These are phyloP conservation scores for Macrophomina phaseolina DNA, from an alignment of 2,329 filamentous ascomycete species.

Conservation along the genomic window DNA sequence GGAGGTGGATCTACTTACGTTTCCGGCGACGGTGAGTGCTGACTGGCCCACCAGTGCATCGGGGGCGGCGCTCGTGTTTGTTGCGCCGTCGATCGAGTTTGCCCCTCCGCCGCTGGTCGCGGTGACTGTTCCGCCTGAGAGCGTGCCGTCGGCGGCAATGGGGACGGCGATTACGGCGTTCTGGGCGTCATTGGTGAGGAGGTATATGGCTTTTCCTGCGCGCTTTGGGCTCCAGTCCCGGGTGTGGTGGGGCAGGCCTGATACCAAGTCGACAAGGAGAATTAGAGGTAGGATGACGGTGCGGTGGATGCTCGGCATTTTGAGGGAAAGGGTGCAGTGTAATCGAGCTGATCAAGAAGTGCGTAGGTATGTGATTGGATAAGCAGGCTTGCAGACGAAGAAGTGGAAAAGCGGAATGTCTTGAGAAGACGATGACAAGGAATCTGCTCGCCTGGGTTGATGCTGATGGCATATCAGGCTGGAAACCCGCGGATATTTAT, in stretches of 20 bases:
- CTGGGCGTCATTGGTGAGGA: slow-evolving; percentile 59
- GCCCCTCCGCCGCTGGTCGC: slow-evolving; percentile 57
- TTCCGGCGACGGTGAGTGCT: slow-evolving; percentile 55
- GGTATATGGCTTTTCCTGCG: slow-evolving; percentile 58
- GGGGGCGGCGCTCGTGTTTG: slow-evolving; percentile 48
- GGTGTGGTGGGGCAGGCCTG: background rate
- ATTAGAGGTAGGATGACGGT: background rate
- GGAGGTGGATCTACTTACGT: slow-evolving; percentile 42
- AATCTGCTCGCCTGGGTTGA: background rate
- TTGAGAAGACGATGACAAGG: background rate
- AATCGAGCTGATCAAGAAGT: background rate
- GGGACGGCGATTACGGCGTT: slow-evolving; percentile 60
- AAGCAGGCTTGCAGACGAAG: too few relatives aligned
- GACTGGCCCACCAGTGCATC: slow-evolving; percentile 62
- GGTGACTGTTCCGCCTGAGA: slow-evolving; percentile 51
- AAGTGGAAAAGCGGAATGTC: background rate
- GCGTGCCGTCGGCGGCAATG: slow-evolving; percentile 54
- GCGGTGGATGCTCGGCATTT: too few relatives aligned
- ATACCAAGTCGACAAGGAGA: background rate
- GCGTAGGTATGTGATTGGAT: background rate
- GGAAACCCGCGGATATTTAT: background rate
- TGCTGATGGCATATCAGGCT: background rate
- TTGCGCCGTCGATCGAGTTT: slow-evolving; percentile 46
- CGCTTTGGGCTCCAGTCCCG: background rate
- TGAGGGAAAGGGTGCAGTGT: background rate